Evolutionary conservation across 2,329 filamentous ascomycete genomes (phyloP), one percentile per base, ranked within the genome.

Genomic region (Neoscytalidium dimidiatum): DNA sequence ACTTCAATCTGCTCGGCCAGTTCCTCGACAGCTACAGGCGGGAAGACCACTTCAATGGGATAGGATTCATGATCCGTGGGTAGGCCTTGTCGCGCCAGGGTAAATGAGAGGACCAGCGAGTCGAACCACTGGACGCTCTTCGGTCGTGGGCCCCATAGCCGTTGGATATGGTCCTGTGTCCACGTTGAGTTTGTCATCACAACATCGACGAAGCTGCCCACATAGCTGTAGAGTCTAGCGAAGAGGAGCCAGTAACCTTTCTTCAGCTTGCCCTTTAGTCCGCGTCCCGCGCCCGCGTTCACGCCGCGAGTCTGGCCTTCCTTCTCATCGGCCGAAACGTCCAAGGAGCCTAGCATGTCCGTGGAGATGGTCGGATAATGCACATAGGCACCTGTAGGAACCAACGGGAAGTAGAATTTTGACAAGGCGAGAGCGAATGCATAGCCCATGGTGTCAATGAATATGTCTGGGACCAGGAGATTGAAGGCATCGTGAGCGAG

Each of bases 351-450:
- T 3, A 99, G 86, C 95, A 99, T 99, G 73, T 99, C 95, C 58
- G 93, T 99, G 3, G 94, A 97, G 62, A 99, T 99, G 64, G 94
- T 98, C 0, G 95, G 95, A 75, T 98, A 99, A 80, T 99, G 95
- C 1, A 98, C 94, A 74, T 99, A 99, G 61, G 95, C 94, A 51
- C 87, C 93, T 0, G 93, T 97, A 0, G 94, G 92, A 1, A 97
- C 86, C 38, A 81, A 78, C 0, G 86, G 90, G 74, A 98, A 98
- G 26, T 98, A 83, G 68, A 91, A 85, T 74, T 93, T 95, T 77
- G 85, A 91, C 3, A 97, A 83, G 8, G 92, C 92, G 11, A 97
- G 85, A 0, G 91, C 86, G 75, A 98, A 99, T 28, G 94, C 93
- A 73, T 97, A 99, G 67, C 95, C 95, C 94, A 99, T 97, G 1